Evolutionary conservation across 176 grass and related monocot species (phyloP), one percentile per base, ranked within the genome.

Genomic region (Eremochloa ophiuroides): DNA sequence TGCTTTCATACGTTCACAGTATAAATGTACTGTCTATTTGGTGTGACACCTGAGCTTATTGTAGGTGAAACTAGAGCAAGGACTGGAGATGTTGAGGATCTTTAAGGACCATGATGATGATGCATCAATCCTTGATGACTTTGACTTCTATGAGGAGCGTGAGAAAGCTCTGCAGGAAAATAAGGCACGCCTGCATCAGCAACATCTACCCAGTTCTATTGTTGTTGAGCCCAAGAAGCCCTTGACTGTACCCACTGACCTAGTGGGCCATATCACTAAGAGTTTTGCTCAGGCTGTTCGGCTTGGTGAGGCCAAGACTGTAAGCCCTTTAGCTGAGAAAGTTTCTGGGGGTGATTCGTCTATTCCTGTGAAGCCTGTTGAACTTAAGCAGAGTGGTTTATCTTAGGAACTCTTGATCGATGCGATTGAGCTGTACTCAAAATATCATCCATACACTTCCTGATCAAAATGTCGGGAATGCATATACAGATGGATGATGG

Each of bases 51-150:
- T 18, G 38, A 27, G 12, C 47, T 2, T 50, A 4, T 51, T 81
- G 17, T 55, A 94, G 92, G 92, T 94, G 29, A 94, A 89, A 75
- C 69, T 94, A 69, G 89, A 94, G 50, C 92, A 94, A 80, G 89
- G 92, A 26, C 17, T 89, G 31, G 92, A 94, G 89, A 94, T 91
- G 62, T 20, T 94, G 56, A 85, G 74, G 37, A 94, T 94, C 65
- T 87, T 91, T 47, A 87, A 85, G 81, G 81, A 82, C 39, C 89
- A 94, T 46, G 83, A 91, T 18, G 87, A 86, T 68, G 86, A 89
- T 7, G 73, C 53, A 1, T 94, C 89, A 37, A 87, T 94, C 69
- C 89, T 94, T 33, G 92, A 94, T 8, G 92, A 94, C 63, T 94
- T 91, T 39, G 84, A 82, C 28, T 94, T 94, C 17, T 94, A 91